A percentile compares a stretch with the other conserved stretches of the same genome.
phyloP scores from a whole-genome alignment of 1,284 basidiomycete genomes.

The Boletus austroedulis region DNA sequence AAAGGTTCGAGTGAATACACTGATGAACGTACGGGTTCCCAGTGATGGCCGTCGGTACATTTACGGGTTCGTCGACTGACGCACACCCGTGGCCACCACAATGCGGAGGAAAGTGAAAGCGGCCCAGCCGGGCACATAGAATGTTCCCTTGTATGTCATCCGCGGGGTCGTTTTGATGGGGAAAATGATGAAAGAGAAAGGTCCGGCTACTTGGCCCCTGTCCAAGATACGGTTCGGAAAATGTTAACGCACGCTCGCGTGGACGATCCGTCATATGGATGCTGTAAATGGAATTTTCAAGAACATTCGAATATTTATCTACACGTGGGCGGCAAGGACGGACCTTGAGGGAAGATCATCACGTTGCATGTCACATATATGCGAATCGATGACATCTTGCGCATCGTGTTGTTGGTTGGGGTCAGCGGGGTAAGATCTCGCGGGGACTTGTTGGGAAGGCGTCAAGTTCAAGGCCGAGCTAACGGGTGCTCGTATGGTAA shows the following conservation, averaged over 20 bases:
- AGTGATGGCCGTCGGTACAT: conserved; percentile 27
- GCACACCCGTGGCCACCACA: conserved; percentile 13
- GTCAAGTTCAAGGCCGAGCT: conserved; percentile 33
- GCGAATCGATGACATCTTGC: conserved; percentile 33
- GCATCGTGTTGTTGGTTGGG: conserved; percentile 28
- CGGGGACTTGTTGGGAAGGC: conserved; percentile 22
- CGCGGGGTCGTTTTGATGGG: conserved; percentile 14
- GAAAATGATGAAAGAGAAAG: conserved; percentile 11
- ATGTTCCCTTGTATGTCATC: conserved; percentile 27
- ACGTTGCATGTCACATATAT: conserved; percentile 31
- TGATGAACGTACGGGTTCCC: conserved; percentile 27
- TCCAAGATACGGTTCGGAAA: conserved; percentile 23
- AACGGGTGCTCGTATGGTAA: conserved; percentile 5
- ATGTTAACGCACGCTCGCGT: conserved; percentile 21
- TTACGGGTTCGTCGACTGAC: conserved; percentile 23
- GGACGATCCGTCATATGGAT: conserved; percentile 18
- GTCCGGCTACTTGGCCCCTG: conserved; percentile 17
- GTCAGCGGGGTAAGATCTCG: conserved; percentile 34
- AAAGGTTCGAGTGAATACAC: conserved; percentile 6
- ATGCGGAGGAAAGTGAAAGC: conserved; percentile 28
- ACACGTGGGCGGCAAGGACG: conserved; percentile 32
- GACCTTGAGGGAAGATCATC: conserved; percentile 37
- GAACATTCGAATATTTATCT: conserved; percentile 7
- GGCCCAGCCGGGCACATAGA: conserved; percentile 24
- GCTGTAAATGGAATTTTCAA: conserved; percentile 25